Conservation (phyloP, 371 early-diverging fungal species). For the Coemansia sp. region DNA sequence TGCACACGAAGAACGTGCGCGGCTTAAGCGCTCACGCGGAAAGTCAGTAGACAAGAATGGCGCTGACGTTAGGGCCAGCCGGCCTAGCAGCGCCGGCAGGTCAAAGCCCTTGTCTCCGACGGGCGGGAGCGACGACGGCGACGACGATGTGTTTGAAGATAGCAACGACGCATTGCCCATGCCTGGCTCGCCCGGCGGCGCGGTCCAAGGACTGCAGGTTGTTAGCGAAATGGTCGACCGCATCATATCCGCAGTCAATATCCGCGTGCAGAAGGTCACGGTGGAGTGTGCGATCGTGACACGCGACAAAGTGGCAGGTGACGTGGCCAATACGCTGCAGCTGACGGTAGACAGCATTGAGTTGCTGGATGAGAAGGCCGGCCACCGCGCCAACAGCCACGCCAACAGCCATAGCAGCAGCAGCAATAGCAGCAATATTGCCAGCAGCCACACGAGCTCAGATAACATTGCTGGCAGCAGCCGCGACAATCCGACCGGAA, state of each 20-base stretch:
- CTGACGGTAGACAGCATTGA: slow-evolving; percentile 35
- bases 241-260: slow-evolving; percentile 54
- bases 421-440: slow-evolving; percentile 5
- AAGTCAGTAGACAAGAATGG: slow-evolving; percentile 1
- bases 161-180: slow-evolving; percentile 22
- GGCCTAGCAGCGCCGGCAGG: no score
- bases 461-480: slow-evolving; percentile 13
- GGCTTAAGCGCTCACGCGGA: slow-evolving; percentile 27
- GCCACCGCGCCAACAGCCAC: not conserved
- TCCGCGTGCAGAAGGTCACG: slow-evolving; percentile 39
- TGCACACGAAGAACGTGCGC: slow-evolving; percentile 44
- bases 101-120: not conserved
- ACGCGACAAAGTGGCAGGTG: slow-evolving; percentile 8
- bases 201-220: slow-evolving; percentile 48
- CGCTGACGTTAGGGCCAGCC: not conserved
- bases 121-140: not conserved
- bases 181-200: slow-evolving; percentile 37
- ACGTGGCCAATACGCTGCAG: slow-evolving; percentile 13
- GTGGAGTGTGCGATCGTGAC: slow-evolving; percentile 31
- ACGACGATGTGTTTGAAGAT: slow-evolving; percentile 20
- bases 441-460: slow-evolving; percentile 18
- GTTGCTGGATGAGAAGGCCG: slow-evolving; percentile 28
- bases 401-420: not conserved
- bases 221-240: slow-evolving; percentile 55
- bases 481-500: slow-evolving; percentile 37